These are phyloP conservation scores for Coemansia erecta DNA, from an alignment of 192 early-diverging fungal species.

Conservation along the genomic window DNA sequence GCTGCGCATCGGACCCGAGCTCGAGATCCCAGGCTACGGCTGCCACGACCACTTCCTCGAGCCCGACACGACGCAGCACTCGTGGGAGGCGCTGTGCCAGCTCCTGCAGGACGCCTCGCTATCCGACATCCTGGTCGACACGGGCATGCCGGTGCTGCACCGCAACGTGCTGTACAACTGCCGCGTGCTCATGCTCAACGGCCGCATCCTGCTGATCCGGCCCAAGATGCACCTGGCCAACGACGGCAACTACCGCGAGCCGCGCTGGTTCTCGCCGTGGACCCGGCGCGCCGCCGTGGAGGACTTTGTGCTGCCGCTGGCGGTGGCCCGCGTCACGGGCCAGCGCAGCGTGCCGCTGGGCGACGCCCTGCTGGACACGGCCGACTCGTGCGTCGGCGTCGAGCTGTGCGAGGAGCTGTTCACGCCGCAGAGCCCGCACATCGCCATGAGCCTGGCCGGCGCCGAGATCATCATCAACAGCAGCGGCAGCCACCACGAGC, in stretches of 20 bases:
- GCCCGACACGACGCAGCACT: conserved; percentile 90
- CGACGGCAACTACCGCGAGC: conserved; percentile 97
- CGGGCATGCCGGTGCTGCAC: conserved; percentile 95
- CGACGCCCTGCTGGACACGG: conserved; percentile 81
- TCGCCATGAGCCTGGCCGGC: conserved; percentile 87
- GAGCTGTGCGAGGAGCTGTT: conserved; percentile 98
- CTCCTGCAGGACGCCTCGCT: conserved; percentile 67
- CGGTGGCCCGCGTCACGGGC: conserved; percentile 75
- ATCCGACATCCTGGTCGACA: conserved; percentile 83
- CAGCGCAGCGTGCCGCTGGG: conserved; percentile 84
- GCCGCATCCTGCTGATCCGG: conserved; percentile 86
- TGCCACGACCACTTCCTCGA: conserved; percentile 99
- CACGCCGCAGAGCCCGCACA: conserved; percentile 94
- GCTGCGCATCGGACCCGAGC: conserved; percentile 89
- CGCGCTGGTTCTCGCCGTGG: conserved; percentile 95
- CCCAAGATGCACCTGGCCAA: conserved; percentile 97
- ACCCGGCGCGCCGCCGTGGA: conserved; percentile 62
- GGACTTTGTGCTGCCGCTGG: conserved; percentile 75
- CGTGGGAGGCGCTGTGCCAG: conserved; percentile 85
- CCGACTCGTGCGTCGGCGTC: conserved; percentile 86
- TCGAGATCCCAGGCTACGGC: conserved; percentile 97
- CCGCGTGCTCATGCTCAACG: conserved; percentile 81
- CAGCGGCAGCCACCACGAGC: conserved; percentile 95
- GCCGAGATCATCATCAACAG: conserved; percentile 97
- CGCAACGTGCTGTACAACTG: conserved; percentile 95